Percentiles rank a stretch among this genome's conserved stretches.
Evolutionary conservation across 192 early-diverging fungal genomes (phyloP).

Genomic region (Coemansia sp.): DNA sequence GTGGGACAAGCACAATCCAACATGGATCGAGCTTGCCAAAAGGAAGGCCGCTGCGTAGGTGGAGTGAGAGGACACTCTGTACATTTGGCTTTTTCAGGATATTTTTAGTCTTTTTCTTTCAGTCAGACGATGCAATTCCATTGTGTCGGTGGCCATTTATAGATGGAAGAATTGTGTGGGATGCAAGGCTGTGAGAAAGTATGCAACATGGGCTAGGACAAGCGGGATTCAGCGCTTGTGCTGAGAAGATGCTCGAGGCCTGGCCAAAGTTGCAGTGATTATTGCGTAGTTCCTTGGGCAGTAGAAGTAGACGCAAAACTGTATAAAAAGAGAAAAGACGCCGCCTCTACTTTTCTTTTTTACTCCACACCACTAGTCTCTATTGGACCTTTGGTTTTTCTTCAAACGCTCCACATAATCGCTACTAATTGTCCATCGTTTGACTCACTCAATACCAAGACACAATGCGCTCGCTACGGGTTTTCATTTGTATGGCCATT

Average conservation of each 20-base stretch:
- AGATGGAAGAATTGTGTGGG: neutral
- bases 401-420: neutral
- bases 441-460: neutral
- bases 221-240: neutral
- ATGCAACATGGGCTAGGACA: neutral
- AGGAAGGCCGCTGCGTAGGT: constrained; percentile 7
- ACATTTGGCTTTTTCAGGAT: neutral
- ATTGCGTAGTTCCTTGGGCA: neutral
- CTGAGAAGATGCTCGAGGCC: neutral
- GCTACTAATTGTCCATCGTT: neutral
- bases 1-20: constrained; percentile 34
- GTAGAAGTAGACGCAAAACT: neutral
- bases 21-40: constrained; percentile 31
- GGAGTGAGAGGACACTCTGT: neutral
- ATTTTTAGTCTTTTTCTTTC: neutral
- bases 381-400: neutral
- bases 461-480: neutral
- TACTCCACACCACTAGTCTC: neutral
- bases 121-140: neutral
- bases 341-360: neutral
- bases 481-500: neutral
- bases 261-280: neutral
- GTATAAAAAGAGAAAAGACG: neutral
- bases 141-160: neutral
- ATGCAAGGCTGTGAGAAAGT: constrained; percentile 3